Evolutionary conservation across 495 filamentous ascomycete genomes (phyloP), one percentile per base, ranked within the genome.

Genomic region (Stereocaulon alpinum): DNA sequence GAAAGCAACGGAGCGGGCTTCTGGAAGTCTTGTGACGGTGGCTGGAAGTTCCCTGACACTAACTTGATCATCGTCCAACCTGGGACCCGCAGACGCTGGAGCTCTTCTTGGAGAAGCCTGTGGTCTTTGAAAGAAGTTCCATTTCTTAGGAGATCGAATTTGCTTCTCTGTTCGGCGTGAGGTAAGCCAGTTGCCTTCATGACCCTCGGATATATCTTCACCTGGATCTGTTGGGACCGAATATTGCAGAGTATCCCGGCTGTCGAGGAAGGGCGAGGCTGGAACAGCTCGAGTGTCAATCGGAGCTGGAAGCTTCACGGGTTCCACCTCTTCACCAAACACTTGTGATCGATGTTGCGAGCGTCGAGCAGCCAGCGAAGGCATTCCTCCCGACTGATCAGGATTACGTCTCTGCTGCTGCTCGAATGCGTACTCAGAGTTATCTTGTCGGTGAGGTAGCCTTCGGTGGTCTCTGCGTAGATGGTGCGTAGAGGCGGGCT

Each of bases 41-140:
- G 73, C 76, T 57, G 72, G 72, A 24, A 78, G 64, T 53, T 73
- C 58, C 42, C 55, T 48, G 15, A 77, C 71, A 37, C 72, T 70
- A 41, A 70, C 70, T 41, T 69, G 64, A 30, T 72, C 58, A 4
- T 74, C 67, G 14, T 76, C 67, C 20, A 63, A 56, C 60, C 73
- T 70, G 59, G 74, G 68, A 3, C 64, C 65, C 40, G 68, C 69
- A 12, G 64, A 66, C 12, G 67, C 66, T 60, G 43, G 44, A 27
- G 22, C 11, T 17, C 37, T 62, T 24, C 68, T 68, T 17, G 80
- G 74, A 17, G 85, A 78, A 24, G 73, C 77, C 24, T 86, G 81
- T 2, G 82, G 82, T 61, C 84, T 80, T 58, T 89, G 83, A 64
- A 94, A 95, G 61, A 95, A 80, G 65, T 88, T 91, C 89, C 89